These are phyloP conservation scores for Dictyostelium intermedium DNA, from an alignment of 78 protist genomes.

Conservation along the genomic window DNA sequence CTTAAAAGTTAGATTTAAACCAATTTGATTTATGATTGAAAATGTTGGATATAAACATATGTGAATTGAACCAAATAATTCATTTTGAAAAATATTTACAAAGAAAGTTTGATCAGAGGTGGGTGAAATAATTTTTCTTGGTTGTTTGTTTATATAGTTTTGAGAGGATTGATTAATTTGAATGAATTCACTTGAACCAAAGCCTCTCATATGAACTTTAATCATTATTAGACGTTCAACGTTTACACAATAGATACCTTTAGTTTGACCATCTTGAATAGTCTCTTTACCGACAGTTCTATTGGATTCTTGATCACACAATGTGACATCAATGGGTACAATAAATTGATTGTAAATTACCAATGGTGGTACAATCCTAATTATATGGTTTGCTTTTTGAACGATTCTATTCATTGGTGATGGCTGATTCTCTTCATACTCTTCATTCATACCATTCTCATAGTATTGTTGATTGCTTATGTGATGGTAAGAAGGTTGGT, in stretches of 20 bases:
- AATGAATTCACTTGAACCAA: background rate
- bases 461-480: background rate
- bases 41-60: constrained; percentile 1
- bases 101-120: background rate
- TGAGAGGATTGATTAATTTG: constrained; percentile 51
- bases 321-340: background rate
- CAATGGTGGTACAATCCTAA: constrained; percentile 43
- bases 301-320: constrained; percentile 3
- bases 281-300: background rate
- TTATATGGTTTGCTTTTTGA: constrained; percentile 34
- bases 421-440: background rate
- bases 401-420: background rate
- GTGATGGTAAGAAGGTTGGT: constrained; percentile 1
- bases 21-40: constrained; percentile 43
- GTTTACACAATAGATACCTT: constrained; percentile 5
- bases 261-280: background rate
- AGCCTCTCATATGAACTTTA: background rate
- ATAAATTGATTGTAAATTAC: constrained; percentile 27
- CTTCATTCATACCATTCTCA: background rate
- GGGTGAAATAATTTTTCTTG: background rate
- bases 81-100: background rate
- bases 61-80: constrained; percentile 7
- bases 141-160: constrained; percentile 25
- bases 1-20: background rate
- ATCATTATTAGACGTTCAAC: constrained; percentile 26